phyloP scores from a whole-genome alignment of 331 rosid genomes.

The Malus hybrid region DNA sequence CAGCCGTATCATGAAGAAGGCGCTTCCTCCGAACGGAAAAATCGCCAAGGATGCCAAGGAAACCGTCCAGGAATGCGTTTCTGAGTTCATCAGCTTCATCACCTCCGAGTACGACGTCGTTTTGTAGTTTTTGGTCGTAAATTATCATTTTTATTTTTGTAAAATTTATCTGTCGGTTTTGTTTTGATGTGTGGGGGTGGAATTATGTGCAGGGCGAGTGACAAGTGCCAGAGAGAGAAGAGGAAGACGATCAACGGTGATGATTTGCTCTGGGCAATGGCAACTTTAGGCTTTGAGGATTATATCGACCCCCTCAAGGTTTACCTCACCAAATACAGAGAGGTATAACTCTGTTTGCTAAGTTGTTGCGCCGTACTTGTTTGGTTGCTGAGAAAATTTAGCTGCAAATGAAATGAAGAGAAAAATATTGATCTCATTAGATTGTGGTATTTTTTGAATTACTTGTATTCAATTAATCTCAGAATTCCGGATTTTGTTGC shows the following conservation, averaged over 20 bases:
- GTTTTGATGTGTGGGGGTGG: background rate
- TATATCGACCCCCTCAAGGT: conserved; percentile 87
- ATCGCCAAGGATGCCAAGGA: conserved; percentile 97
- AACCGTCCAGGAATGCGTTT: conserved; percentile 94
- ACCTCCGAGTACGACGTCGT: conserved; percentile 73
- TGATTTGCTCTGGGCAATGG: conserved; percentile 99
- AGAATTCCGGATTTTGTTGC: background rate
- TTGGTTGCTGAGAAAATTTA: background rate
- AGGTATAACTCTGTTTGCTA: conserved; percentile 31
- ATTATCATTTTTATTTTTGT: background rate
- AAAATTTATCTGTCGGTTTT: background rate
- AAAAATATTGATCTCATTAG: background rate
- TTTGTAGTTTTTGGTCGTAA: too few species aligned
- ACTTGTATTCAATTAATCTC: background rate
- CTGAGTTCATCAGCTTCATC: conserved; percentile 95
- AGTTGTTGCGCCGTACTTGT: background rate
- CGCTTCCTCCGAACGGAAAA: conserved; percentile 88
- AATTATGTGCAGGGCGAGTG: conserved; percentile 66
- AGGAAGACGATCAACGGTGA: conserved; percentile 96
- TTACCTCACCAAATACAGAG: conserved; percentile 81
- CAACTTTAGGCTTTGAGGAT: conserved; percentile 90
- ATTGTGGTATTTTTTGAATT: background rate
- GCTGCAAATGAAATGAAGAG: background rate
- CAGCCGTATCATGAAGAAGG: conserved; percentile 97
- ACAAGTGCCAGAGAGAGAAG: conserved; percentile 97